A percentile compares a stretch with the other conserved stretches of the same genome.
These are phyloP conservation scores for Tolypocladium paradoxum DNA, from an alignment of 2,329 filamentous ascomycete species.

Conservation along the genomic window DNA sequence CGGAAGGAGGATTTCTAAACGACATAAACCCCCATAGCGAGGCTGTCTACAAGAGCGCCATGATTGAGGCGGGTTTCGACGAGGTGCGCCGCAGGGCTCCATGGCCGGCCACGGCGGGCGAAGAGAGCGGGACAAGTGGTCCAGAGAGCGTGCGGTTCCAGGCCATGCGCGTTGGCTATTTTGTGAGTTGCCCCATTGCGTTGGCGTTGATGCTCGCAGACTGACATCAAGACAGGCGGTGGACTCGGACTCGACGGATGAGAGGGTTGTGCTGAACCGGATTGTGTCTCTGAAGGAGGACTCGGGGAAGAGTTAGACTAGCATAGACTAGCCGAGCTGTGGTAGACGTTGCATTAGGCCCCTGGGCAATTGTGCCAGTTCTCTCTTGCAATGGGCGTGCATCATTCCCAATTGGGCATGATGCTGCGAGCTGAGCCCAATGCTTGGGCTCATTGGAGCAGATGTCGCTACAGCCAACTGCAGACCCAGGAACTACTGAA, in stretches of 20 bases:
- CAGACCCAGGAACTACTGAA: too few species aligned
- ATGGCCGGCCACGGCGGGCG: slow-evolving; percentile 71
- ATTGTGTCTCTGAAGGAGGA: slow-evolving; percentile 92
- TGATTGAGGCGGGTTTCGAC: slow-evolving; percentile 75
- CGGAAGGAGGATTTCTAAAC: slow-evolving; percentile 69
- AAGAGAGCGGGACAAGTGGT: slow-evolving; percentile 52
- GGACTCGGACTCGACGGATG: slow-evolving; percentile 67
- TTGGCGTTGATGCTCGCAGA: slow-evolving; percentile 1
- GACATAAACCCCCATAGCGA: slow-evolving; percentile 81
- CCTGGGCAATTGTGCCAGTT: not conserved
- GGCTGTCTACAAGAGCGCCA: slow-evolving; percentile 62
- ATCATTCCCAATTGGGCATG: not conserved
- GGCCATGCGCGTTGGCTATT: slow-evolving; percentile 80
- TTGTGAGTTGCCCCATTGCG: slow-evolving; percentile 32
- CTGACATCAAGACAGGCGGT: slow-evolving; percentile 36
- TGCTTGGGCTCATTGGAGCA: too few species aligned
- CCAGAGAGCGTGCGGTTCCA: slow-evolving; percentile 80
- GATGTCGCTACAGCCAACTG: too few species aligned
- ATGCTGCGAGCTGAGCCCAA: not conserved
- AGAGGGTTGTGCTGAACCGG: slow-evolving; percentile 75
- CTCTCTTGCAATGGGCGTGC: not conserved
- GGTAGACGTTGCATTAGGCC: not conserved
- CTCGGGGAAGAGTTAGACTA: slow-evolving; percentile 42
- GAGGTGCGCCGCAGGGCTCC: slow-evolving; percentile 64
- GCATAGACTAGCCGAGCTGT: not conserved